Evolutionary conservation across 345 rosid genomes (phyloP).

Genomic region (Hibiscus trionum): DNA sequence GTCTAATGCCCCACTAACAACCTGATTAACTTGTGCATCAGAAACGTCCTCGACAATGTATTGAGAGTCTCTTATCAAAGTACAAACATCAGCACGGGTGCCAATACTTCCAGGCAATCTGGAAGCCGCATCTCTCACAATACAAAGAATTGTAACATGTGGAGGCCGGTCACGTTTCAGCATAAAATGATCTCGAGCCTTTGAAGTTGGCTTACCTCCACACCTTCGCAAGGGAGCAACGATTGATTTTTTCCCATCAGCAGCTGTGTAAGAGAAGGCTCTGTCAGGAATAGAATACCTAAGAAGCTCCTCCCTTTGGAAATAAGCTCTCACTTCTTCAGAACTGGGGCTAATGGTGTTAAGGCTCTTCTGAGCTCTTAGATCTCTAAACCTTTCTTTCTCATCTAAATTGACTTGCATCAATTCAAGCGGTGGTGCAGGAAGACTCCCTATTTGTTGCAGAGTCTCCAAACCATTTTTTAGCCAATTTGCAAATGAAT

Average conservation of each 20-base stretch:
- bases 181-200: slow-evolving; percentile 99
- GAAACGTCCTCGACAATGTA: slow-evolving; percentile 87
- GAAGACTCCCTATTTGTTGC: slow-evolving; percentile 91
- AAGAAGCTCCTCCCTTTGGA: slow-evolving; percentile 80
- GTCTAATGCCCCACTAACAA: slow-evolving; percentile 98
- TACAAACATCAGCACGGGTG: slow-evolving; percentile 99
- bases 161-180: slow-evolving; percentile 98
- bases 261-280: slow-evolving; percentile 94
- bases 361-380: slow-evolving; percentile 98
- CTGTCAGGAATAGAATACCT: slow-evolving; percentile 98
- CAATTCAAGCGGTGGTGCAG: slow-evolving; percentile 78
- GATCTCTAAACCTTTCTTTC: slow-evolving; percentile 95
- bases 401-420: slow-evolving; percentile 82
- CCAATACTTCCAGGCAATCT: slow-evolving; percentile 98
- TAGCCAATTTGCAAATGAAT: slow-evolving; percentile 96
- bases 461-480: slow-evolving; percentile 93
- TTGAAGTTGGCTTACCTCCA: slow-evolving; percentile 99
- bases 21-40: slow-evolving; percentile 87
- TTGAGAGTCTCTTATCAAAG: slow-evolving; percentile 90
- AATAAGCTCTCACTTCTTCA: slow-evolving; percentile 85
- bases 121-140: slow-evolving; percentile 97
- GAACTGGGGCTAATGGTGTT: slow-evolving; percentile 73
- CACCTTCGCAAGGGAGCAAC: slow-evolving; percentile 99
- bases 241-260: slow-evolving; percentile 92
- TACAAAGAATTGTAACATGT: slow-evolving; percentile 95